Evolutionary conservation across 2,329 filamentous ascomycete species (phyloP).

Genomic region (Metarhizium anisopliae): DNA sequence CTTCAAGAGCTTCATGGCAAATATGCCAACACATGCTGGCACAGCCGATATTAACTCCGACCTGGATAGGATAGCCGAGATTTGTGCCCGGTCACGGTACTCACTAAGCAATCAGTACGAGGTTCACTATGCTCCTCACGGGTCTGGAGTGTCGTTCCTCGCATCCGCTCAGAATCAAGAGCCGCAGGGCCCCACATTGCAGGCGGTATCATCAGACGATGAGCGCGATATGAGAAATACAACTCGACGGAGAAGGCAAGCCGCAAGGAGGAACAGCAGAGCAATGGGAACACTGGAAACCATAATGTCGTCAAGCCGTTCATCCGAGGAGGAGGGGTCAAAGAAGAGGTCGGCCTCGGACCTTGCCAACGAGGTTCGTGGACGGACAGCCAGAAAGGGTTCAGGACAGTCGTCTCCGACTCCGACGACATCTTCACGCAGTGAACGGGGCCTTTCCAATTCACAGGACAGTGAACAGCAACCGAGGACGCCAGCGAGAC

Average conservation of each 20-base stretch:
- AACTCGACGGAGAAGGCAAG: conserved; percentile 29
- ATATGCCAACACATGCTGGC: conserved; percentile 35
- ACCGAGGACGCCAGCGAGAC: conserved; percentile 14
- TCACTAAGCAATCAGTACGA: conserved; percentile 60
- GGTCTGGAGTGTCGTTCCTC: conserved; percentile 43
- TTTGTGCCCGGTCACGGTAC: conserved; percentile 56
- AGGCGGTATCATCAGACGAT: conserved; percentile 48
- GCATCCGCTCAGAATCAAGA: conserved; percentile 20
- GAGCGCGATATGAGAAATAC: conserved; percentile 33
- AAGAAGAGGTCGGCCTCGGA: conserved; percentile 51
- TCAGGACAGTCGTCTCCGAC: conserved; percentile 23
- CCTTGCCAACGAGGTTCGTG: conserved; percentile 45
- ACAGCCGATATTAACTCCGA: conserved; percentile 44
- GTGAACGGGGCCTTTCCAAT: conserved; percentile 19
- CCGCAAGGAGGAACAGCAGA: conserved; percentile 36
- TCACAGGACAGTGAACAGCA: conserved; percentile 9
- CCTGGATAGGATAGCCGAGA: conserved; percentile 57
- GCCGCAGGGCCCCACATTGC: conserved; percentile 42
- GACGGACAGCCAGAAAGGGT: conserved; percentile 32
- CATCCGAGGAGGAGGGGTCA: conserved; percentile 53
- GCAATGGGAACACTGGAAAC: conserved; percentile 57
- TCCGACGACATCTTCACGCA: conserved; percentile 19
- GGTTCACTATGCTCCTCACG: conserved; percentile 54
- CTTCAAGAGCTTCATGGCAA: conserved; percentile 55
- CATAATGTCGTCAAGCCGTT: conserved; percentile 57